These are phyloP conservation scores for Sugiyamaella neomexicana DNA, from an alignment of 1,139 yeast species.

Conservation along the genomic window DNA sequence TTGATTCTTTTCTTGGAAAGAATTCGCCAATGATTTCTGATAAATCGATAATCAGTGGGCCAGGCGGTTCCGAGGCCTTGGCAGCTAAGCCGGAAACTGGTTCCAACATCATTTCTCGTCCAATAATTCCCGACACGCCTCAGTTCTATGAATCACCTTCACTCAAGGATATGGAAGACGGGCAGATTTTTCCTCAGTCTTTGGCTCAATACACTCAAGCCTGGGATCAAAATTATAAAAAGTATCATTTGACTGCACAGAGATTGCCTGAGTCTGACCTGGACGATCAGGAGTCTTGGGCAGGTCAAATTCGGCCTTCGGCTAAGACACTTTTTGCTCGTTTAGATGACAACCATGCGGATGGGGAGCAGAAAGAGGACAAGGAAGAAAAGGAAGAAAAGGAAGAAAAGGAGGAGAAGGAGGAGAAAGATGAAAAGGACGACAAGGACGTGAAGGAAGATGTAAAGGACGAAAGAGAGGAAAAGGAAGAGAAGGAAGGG, in stretches of 20 bases:
- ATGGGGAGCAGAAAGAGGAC: not conserved
- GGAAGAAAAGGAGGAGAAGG: constrained; percentile 49
- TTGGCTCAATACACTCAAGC: constrained; percentile 22
- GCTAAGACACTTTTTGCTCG: not conserved
- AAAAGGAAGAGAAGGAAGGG: too few relatives aligned
- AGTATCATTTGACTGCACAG: constrained; percentile 19
- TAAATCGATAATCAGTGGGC: not conserved
- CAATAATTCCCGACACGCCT: not conserved
- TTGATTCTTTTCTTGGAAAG: constrained; percentile 6
- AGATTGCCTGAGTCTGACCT: not conserved
- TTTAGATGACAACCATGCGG: not conserved
- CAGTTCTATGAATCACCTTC: not conserved
- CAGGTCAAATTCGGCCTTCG: not conserved
- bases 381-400: constrained; percentile 75
- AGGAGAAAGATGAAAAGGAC: constrained; percentile 48
- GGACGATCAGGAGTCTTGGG: not conserved
- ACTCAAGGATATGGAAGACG: not conserved
- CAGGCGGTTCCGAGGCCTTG: not conserved
- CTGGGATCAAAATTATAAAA: constrained; percentile 26
- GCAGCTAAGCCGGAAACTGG: not conserved
- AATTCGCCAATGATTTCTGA: not conserved
- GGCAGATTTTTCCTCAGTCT: constrained; percentile 18
- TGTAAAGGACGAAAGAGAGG: too few relatives aligned
- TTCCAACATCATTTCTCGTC: not conserved
- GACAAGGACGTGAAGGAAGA: not conserved